Evolutionary conservation across 1,284 basidiomycete genomes (phyloP).

Genomic region (Sporisorium iseilematis-ciliati): DNA sequence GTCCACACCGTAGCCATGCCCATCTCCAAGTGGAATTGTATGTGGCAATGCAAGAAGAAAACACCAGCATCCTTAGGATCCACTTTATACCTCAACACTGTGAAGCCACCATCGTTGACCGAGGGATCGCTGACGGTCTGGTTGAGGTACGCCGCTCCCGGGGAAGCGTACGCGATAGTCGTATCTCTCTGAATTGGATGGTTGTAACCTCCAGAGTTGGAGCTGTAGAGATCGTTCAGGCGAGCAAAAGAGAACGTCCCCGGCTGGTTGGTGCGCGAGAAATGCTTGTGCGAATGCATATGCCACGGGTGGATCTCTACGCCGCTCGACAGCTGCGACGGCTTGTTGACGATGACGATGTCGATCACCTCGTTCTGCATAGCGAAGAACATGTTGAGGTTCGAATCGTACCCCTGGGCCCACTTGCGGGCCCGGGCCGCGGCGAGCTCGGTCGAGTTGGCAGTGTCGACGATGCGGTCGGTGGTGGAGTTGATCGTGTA

Average conservation of each 20-base stretch:
- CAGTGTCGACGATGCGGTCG: background rate
- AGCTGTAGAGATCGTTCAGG: conserved; percentile 15
- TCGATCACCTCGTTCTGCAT: conserved; percentile 46
- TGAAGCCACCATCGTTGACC: conserved; percentile 44
- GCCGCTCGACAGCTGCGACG: background rate
- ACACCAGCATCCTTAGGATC: conserved; percentile 20
- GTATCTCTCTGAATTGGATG: conserved; percentile 54
- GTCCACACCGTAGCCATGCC: conserved; percentile 55
- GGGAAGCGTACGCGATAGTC: conserved; percentile 40
- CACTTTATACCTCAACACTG: conserved; percentile 52
- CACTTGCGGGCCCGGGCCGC: conserved; percentile 7
- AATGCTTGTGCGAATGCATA: conserved; percentile 52
- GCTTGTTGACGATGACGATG: conserved; percentile 55
- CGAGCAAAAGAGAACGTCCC: conserved; percentile 48
- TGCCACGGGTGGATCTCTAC: conserved; percentile 61
- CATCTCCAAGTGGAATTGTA: conserved; percentile 51
- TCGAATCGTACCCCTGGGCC: conserved; percentile 19
- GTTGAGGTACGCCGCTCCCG: conserved; percentile 42
- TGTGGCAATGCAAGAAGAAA: conserved; percentile 55
- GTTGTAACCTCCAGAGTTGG: background rate
- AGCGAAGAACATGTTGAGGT: conserved; percentile 45
- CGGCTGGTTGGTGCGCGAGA: conserved; percentile 33
- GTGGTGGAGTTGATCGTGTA: background rate
- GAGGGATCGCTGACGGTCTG: conserved; percentile 22
- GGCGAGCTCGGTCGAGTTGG: background rate